Conservation (phyloP, 1,139 yeast species). For the Kodamaea derodonti region DNA sequence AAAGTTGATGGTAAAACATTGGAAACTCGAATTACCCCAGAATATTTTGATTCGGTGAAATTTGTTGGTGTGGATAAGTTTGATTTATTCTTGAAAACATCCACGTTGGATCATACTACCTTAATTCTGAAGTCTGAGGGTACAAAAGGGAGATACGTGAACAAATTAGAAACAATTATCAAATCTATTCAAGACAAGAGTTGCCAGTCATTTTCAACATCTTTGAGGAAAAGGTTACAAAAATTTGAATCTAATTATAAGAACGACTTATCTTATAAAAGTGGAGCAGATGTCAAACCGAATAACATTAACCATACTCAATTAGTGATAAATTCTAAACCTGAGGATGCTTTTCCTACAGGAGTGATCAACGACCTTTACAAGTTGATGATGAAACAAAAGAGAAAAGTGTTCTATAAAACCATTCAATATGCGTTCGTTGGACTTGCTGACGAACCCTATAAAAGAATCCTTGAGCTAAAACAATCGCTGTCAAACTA, state of each 20-base stretch:
- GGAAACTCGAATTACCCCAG: not conserved
- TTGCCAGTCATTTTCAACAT: constrained; percentile 8
- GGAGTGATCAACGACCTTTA: constrained; percentile 8
- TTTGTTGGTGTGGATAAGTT: constrained; percentile 22
- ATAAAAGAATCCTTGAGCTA: constrained; percentile 10
- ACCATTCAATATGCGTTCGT: constrained; percentile 29
- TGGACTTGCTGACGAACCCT: constrained; percentile 14
- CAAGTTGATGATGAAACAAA: constrained; percentile 14
- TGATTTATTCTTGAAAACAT: constrained; percentile 15
- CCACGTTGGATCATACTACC: constrained; percentile 10
- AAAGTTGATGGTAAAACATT: not conserved
- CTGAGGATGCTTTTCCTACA: not conserved
- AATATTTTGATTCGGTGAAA: constrained; percentile 4
- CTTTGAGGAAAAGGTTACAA: constrained; percentile 6
- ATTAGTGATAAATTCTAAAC: constrained; percentile 9
- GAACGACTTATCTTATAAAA: not conserved
- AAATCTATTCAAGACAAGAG: constrained; percentile 14
- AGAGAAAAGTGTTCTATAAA: constrained; percentile 20
- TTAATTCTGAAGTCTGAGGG: constrained; percentile 8
- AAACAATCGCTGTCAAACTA: constrained; percentile 2
- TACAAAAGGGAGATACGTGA: constrained; percentile 8
- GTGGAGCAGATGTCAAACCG: not conserved
- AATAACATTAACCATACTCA: constrained; percentile 10
- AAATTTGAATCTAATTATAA: constrained; percentile 4
- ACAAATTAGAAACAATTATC: constrained; percentile 13